Conservation (phyloP, 257 asterid species). For the Echium plantagineum region DNA sequence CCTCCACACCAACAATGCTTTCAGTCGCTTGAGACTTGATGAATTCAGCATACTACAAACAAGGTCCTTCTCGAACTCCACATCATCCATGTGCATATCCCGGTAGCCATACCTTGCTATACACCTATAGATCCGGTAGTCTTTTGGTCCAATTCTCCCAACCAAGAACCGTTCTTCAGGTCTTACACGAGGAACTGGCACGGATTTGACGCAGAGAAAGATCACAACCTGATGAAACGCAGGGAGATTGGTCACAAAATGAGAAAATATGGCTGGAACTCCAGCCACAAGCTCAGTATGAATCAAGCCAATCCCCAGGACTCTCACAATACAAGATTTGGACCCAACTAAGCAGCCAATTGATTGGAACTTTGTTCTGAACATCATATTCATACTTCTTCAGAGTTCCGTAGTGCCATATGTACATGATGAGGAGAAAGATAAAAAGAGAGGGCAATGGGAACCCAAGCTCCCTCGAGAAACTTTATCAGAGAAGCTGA, state of each 20-base stretch:
- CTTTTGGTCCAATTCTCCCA: slow-evolving; percentile 80
- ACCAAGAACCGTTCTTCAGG: slow-evolving; percentile 82
- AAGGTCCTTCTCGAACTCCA: slow-evolving; percentile 71
- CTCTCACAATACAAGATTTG: slow-evolving; percentile 75
- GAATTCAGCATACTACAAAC: slow-evolving; percentile 74
- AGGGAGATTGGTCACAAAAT: slow-evolving; percentile 79
- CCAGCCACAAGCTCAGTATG: slow-evolving; percentile 95
- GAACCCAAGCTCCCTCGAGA: slow-evolving; percentile 98
- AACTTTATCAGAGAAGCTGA: slow-evolving; percentile 90
- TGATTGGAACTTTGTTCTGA: slow-evolving; percentile 73
- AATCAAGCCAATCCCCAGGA: slow-evolving; percentile 82
- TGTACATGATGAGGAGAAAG: slow-evolving; percentile 59
- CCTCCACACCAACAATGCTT: slow-evolving; percentile 10
- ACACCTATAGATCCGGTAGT: slow-evolving; percentile 59
- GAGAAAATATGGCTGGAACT: slow-evolving; percentile 84
- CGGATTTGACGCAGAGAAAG: slow-evolving; percentile 66
- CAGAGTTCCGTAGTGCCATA: slow-evolving; percentile 80
- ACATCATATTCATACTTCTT: slow-evolving; percentile 83
- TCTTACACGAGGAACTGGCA: slow-evolving; percentile 89
- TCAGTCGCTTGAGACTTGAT: slow-evolving; percentile 53
- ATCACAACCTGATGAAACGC: slow-evolving; percentile 91
- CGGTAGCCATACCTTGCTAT: slow-evolving; percentile 88
- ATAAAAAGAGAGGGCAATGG: slow-evolving; percentile 58
- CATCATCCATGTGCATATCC: slow-evolving; percentile 61
- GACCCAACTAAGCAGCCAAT: slow-evolving; percentile 74